These are phyloP conservation scores for Volvox reticuliferus DNA, from an alignment of 139 green algal genomes.

Conservation along the genomic window DNA sequence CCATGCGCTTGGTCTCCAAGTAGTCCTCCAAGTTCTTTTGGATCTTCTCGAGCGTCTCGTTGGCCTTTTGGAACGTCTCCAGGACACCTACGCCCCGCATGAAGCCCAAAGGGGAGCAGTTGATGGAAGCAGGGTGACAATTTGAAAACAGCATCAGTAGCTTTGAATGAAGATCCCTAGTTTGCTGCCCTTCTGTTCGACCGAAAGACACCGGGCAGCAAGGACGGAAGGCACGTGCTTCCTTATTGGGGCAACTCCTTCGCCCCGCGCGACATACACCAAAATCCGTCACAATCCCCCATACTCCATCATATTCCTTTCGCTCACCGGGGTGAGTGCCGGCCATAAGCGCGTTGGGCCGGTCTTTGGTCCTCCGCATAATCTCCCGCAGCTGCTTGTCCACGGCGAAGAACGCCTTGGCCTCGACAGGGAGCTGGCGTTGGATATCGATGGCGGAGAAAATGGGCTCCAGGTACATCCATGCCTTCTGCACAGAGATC, in stretches of 20 bases:
- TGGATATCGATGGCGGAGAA: slow-evolving; percentile 89
- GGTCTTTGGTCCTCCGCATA: slow-evolving; percentile 86
- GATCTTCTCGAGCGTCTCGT: slow-evolving; percentile 88
- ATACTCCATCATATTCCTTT: background rate
- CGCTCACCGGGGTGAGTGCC: slow-evolving; percentile 48
- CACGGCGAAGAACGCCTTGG: slow-evolving; percentile 80
- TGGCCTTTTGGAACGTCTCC: slow-evolving; percentile 80
- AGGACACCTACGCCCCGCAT: slow-evolving; percentile 60
- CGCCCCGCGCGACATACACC: too few species aligned
- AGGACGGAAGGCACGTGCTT: too few species aligned
- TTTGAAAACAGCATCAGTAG: too few species aligned
- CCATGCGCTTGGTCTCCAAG: slow-evolving; percentile 91
- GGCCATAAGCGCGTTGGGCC: slow-evolving; percentile 76
- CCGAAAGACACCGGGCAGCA: too few species aligned
- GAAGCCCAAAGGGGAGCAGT: too few species aligned
- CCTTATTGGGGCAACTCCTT: too few species aligned
- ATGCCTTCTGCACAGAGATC: slow-evolving; percentile 83
- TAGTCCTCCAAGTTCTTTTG: slow-evolving; percentile 93
- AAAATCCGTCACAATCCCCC: background rate
- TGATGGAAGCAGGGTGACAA: too few species aligned
- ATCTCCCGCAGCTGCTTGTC: slow-evolving; percentile 88
- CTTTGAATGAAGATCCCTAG: too few species aligned
- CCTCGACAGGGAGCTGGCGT: slow-evolving; percentile 84
- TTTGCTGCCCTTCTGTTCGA: too few species aligned
- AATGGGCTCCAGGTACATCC: slow-evolving; percentile 94